Evolutionary conservation across 2,329 filamentous ascomycete genomes (phyloP).

Genomic region (Volutella citrinella): DNA sequence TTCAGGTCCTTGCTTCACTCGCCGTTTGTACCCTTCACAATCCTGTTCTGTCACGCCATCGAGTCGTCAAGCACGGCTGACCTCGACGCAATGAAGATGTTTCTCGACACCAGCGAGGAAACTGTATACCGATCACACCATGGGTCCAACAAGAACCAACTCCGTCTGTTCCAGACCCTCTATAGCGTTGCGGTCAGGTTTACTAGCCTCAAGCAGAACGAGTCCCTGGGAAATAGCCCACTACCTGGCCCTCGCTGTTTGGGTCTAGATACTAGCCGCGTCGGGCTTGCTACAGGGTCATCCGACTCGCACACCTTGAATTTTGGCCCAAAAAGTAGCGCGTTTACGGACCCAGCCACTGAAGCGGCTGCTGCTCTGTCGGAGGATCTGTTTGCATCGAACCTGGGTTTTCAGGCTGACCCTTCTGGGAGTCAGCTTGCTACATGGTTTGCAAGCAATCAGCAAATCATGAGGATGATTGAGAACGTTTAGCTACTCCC

Average conservation of each 20-base stretch:
- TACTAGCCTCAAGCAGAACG: background rate
- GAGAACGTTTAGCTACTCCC: too few species aligned
- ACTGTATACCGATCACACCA: conserved; percentile 4
- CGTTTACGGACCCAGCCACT: too few species aligned
- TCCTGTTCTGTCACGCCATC: conserved; percentile 25
- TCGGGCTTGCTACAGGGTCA: too few species aligned
- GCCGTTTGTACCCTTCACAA: conserved; percentile 24
- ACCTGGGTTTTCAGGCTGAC: too few species aligned
- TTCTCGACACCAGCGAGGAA: conserved; percentile 14
- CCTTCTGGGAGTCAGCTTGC: conserved; percentile 12
- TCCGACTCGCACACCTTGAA: too few species aligned
- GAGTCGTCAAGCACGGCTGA: conserved; percentile 41
- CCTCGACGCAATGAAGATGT: conserved; percentile 25
- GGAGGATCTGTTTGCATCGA: too few species aligned
- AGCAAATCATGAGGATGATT: conserved; percentile 15
- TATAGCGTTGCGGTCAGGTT: conserved; percentile 19
- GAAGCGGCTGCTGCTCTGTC: too few species aligned
- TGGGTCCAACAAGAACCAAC: conserved; percentile 11
- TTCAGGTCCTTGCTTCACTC: conserved; percentile 17
- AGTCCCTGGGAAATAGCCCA: conserved; percentile 14
- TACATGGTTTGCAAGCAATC: conserved; percentile 17
- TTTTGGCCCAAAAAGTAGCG: too few species aligned
- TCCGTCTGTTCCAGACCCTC: conserved; percentile 19
- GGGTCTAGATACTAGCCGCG: too few species aligned
- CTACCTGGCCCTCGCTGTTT: too few species aligned